Evolutionary conservation across 163 green algal species (phyloP), one percentile per base, ranked within the genome.

Genomic region (Scenedesmus sp.): DNA sequence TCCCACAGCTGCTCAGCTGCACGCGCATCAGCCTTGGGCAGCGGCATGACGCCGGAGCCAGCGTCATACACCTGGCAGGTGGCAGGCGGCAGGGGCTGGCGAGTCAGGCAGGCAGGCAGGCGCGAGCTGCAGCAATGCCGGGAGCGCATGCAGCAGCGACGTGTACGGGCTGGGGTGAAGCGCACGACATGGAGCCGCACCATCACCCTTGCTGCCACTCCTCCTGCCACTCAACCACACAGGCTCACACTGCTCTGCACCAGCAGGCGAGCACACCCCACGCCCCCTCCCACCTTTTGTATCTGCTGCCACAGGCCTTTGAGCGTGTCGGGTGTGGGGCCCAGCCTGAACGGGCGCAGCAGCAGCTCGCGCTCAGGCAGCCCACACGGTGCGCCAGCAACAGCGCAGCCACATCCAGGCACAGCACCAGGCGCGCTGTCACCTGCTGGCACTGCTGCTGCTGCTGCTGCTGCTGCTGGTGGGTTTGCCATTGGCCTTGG

Each of bases 41-140:
- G 87, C 51, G 78, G 51, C 87, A 91, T n/a, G 78, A 81, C 53
- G 83, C 79, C 87, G 70, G 56, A 87, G 78, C 87, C 87, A 46
- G 87, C 56, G 30, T 86, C 79, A 70, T 91, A 91, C 40, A 86
- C 56, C 86, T 91, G 73, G 20, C 22, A 65, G 42, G 30, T 10
- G 43, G 78, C 78, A 84, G 10, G 12, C 35, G 24, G 24, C 78
- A 84, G 35, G 37, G 40, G n/a, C 4, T 3, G 4, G 42, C n/a
- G n/a, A n/a, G 26, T 33, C 22, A 84, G 78, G 37, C 7, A 51
- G 6, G 22, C 30, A 49, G 37, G 12, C 30, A 33, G n/a, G n/a
- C 13, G 22, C 3, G 59, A 24, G 24, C 22, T 33, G 59, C 33
- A 9, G 59, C 24, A 7, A 84, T 56, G 43, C 35, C 20, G 10